Base-by-base conservation (phyloP, 2,329 filamentous ascomycete species). In the Neospermospora avenae region DNA sequence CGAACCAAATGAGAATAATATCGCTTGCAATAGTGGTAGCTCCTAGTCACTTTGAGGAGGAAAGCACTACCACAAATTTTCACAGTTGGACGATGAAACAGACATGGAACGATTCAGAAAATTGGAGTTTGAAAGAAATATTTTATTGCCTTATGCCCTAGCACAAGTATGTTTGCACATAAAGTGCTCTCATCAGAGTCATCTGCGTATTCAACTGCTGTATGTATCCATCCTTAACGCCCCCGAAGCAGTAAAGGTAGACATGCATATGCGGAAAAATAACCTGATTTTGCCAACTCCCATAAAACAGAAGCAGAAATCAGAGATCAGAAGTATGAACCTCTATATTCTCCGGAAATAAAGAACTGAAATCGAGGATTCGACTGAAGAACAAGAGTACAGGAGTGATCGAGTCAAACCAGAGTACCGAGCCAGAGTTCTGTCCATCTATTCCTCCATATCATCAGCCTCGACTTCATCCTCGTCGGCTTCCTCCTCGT, bases 401-500 rank as follows among this genome's bases (percentile, higher is more conserved):
- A 45, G 5, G 24, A 55, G 53, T 35, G n/a, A 24, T 20, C 37
- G 44, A 35, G 20, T n/a, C 34, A 28, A 48, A 28, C 54, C 37
- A 57, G 31, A 35, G 54, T 48, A 57, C 18, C 42, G 31, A 28
- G 34, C 42, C 54, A 39, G 20, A 24, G 24, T 22, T 10, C 41
- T 4, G 34, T 35, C 42, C 42, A 57, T 48, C 42, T 57, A 57
- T 48, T 57, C 31, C 53, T 58, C 49, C 42, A 41, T 37, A 11
- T n/a, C 44, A n/a, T 53, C 45, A 39, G 25, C 56, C 18, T 56
- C 42, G 18, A 34, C 51, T 24, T 48, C 55, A 2, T 42, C 42
- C 18, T 53, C 42, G 13, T 53, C 57, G n/a, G n/a, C n/a, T n/a
- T 48, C 55, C 3, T 42, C 42, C 18, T 53, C 42, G 13, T 53